Conservation (phyloP, 1,139 yeast species). For the Citeromyces siamensis region DNA sequence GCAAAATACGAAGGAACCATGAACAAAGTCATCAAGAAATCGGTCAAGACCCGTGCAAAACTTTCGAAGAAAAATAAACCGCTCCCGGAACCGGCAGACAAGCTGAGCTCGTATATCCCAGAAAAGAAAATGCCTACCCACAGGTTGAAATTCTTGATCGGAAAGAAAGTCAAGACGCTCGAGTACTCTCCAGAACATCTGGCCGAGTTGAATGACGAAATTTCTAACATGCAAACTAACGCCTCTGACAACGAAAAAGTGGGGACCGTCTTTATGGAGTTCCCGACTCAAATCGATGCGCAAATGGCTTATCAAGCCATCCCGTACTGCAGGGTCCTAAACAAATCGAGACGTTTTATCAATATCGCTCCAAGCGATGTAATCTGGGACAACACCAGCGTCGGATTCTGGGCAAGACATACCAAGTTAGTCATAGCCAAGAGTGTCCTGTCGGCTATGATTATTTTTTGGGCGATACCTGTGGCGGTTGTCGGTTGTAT, state of each 20-base stretch:
- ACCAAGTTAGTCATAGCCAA: slow-evolving; percentile 25
- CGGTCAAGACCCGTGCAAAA: slow-evolving; percentile 51
- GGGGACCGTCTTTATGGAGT: slow-evolving; percentile 77
- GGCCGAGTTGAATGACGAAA: slow-evolving; percentile 55
- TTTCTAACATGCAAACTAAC: slow-evolving; percentile 42
- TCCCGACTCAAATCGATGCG: slow-evolving; percentile 76
- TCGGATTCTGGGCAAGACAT: slow-evolving; percentile 29
- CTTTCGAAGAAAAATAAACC: slow-evolving; percentile 45
- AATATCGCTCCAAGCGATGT: slow-evolving; percentile 64
- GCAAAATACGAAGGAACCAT: slow-evolving; percentile 60
- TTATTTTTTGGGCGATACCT: slow-evolving; percentile 88
- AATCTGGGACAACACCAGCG: slow-evolving; percentile 64
- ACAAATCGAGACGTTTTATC: slow-evolving; percentile 30
- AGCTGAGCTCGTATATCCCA: slow-evolving; percentile 57
- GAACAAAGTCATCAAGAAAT: slow-evolving; percentile 41
- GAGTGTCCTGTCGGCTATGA: slow-evolving; percentile 35
- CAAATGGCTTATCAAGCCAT: slow-evolving; percentile 82
- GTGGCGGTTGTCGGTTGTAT: slow-evolving; percentile 93
- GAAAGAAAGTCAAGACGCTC: slow-evolving; percentile 80
- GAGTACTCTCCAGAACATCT: slow-evolving; percentile 55
- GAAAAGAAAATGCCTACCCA: slow-evolving; percentile 68
- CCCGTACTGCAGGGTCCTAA: slow-evolving; percentile 29
- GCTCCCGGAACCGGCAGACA: slow-evolving; percentile 31
- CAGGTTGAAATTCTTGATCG: slow-evolving; percentile 51
- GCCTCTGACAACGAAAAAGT: slow-evolving; percentile 33